Percentiles rank a stretch among this genome's conserved stretches.
These are phyloP conservation scores for Eucalyptus erythrocorys DNA, from an alignment of 345 rosid species.

Conservation along the genomic window DNA sequence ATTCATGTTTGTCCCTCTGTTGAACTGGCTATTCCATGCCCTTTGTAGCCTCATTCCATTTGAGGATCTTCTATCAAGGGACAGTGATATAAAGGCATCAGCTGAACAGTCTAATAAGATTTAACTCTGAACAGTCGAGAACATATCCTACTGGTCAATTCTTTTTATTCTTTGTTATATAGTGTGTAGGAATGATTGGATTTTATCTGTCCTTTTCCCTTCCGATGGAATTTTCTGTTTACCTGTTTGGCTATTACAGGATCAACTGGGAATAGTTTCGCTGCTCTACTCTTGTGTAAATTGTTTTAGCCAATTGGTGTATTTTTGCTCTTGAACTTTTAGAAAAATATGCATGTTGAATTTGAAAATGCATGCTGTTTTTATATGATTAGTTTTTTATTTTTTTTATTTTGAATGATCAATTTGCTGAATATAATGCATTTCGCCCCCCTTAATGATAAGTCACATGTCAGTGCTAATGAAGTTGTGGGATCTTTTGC, in stretches of 20 bases:
- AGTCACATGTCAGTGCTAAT: too few relatives aligned
- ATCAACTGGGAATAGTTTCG: constrained; percentile 88
- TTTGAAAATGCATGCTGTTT: too few relatives aligned
- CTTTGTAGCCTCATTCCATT: not conserved
- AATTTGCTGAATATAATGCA: too few relatives aligned
- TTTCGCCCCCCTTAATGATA: too few relatives aligned
- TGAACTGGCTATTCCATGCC: not conserved
- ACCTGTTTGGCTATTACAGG: constrained; percentile 27
- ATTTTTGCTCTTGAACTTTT: too few relatives aligned
- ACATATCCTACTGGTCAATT: not conserved
- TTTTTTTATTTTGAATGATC: too few relatives aligned
- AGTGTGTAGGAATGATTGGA: not conserved
- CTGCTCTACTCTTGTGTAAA: too few relatives aligned
- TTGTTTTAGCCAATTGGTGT: too few relatives aligned
- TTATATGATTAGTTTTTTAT: too few relatives aligned
- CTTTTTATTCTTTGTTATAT: not conserved
- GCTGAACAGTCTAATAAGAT: not conserved
- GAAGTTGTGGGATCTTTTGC: too few relatives aligned
- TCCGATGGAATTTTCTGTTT: not conserved
- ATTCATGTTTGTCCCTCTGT: not conserved
- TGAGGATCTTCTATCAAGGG: not conserved
- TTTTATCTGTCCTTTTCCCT: not conserved
- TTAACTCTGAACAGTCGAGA: not conserved
- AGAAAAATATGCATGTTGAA: too few relatives aligned
- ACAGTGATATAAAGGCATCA: not conserved